Base-by-base conservation (phyloP, 1,284 basidiomycete species). In the Xerocomus nothofagi region DNA sequence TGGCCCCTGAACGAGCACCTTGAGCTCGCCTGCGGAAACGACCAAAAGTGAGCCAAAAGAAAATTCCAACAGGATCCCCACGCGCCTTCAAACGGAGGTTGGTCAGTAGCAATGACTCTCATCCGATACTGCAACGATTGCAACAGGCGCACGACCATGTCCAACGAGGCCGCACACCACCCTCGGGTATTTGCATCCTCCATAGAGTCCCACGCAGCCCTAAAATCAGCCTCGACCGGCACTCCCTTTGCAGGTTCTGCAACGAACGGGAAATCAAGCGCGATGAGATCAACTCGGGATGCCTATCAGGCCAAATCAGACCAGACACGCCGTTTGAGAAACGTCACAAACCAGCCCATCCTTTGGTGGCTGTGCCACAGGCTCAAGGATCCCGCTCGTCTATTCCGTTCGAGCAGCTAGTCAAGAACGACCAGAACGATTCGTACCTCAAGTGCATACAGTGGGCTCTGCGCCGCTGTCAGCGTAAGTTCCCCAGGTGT, bases 231-330 rank as follows among this genome's bases (percentile, higher is more conserved):
- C 18, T 74, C 67, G 3, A 29, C 44, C 15, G 55, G 45, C 40
- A 30, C 50, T 33, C 49, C 54, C 49, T 61, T 55, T 34, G 51
- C 38, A 39, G 74, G 71, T 51, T 83, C 81, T 15, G 73, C 61
- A 37, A 79, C 67, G 67, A 84, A 84, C 1, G 85, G 84, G 1
- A 83, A 81, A 61, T 89, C 86, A 26, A 90, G 74, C 7, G 78
- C 68, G 54, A 90, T 88, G 38, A 89, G 74, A 63, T 88, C 84
- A 31, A 72, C 65, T 26, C 75, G 73, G 39, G 72, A 66, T 12
- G 59, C 62, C 77, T 79, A 49, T 29, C 41, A 20, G 27, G 10
- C 39, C 24, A 20, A 32, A 47, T 67, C 29, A 68, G 51, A 47
- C 23, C 20, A 43, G n/a, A 24, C 33, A 26, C 31, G 31, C 12